These are phyloP conservation scores for Pisolithus microcarpus DNA, from an alignment of 768 basidiomycete species.

Conservation along the genomic window DNA sequence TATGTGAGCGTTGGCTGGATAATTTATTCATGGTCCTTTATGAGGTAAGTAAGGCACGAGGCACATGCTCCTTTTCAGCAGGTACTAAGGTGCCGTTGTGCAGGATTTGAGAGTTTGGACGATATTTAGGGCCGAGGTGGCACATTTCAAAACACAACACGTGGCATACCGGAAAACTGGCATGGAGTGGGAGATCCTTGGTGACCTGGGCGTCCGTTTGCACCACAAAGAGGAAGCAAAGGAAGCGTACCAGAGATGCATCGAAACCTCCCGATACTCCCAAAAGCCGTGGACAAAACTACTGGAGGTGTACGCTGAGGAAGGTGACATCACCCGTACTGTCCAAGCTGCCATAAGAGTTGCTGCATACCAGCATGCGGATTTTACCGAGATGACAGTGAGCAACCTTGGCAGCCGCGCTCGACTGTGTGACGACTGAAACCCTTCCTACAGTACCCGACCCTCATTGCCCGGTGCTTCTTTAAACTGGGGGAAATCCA, in stretches of 20 bases:
- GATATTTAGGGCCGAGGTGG: constrained; percentile 96
- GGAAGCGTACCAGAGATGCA: constrained; percentile 92
- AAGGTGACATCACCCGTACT: constrained; percentile 85
- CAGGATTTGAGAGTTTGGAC: constrained; percentile 97
- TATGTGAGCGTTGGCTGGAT: constrained; percentile 97
- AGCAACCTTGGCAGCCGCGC: constrained; percentile 24
- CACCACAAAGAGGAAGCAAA: constrained; percentile 99
- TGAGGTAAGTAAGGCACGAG: constrained; percentile 51
- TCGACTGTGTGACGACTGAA: neutral
- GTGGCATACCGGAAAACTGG: constrained; percentile 97
- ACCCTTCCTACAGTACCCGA: constrained; percentile 61
- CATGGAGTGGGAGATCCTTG: constrained; percentile 96
- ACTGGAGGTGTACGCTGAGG: constrained; percentile 94
- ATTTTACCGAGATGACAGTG: constrained; percentile 85
- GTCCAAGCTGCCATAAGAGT: constrained; percentile 90
- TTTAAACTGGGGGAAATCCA: constrained; percentile 93
- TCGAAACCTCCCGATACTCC: constrained; percentile 80
- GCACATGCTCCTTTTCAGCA: neutral
- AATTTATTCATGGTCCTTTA: constrained; percentile 98
- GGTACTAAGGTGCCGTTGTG: neutral
- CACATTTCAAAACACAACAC: constrained; percentile 98
- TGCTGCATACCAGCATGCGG: constrained; percentile 86
- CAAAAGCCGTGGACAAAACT: constrained; percentile 91
- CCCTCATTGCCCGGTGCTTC: constrained; percentile 80
- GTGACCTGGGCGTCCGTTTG: constrained; percentile 86